Conservation (phyloP, 208 protist genomes). For the Trypanosoma scelopori region DNA sequence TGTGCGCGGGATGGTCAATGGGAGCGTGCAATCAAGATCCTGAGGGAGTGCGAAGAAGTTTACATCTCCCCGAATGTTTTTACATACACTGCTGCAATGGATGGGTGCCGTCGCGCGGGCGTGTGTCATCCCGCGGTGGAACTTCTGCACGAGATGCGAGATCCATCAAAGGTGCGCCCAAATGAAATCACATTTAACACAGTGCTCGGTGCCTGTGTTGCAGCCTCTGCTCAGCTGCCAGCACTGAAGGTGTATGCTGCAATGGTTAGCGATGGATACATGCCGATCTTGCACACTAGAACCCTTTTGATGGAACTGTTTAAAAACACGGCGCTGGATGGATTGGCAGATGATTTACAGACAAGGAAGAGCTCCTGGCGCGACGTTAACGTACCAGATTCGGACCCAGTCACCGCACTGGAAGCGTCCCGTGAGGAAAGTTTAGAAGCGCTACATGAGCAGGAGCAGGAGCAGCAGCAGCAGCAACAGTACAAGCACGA, state of each 20-base stretch:
- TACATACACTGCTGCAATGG: slow-evolving; percentile 90
- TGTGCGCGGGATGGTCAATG: slow-evolving; percentile 67
- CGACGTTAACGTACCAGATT: slow-evolving; percentile 61
- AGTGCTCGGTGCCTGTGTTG: slow-evolving; percentile 63
- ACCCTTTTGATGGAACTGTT: slow-evolving; percentile 54
- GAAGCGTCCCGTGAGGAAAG: slow-evolving; percentile 39
- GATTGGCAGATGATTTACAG: slow-evolving; percentile 54
- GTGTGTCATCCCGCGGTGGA: slow-evolving; percentile 63
- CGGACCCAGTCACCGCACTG: slow-evolving; percentile 70
- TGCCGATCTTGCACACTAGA: slow-evolving; percentile 70
- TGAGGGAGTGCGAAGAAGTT: slow-evolving; percentile 78
- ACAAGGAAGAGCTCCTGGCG: slow-evolving; percentile 47
- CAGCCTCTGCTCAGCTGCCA: slow-evolving; percentile 43
- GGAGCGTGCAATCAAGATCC: slow-evolving; percentile 68
- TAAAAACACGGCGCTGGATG: slow-evolving; percentile 52
- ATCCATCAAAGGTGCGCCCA: slow-evolving; percentile 56
- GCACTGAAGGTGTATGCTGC: slow-evolving; percentile 73
- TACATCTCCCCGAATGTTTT: slow-evolving; percentile 81
- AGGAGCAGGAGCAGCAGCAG: slow-evolving; percentile 5
- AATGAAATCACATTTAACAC: slow-evolving; percentile 90
- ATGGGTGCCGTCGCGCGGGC: slow-evolving; percentile 76
- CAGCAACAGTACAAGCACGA: neutral
- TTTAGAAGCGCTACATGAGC: neutral
- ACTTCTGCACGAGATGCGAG: slow-evolving; percentile 58
- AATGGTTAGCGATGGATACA: slow-evolving; percentile 79